Base-by-base conservation (phyloP, 768 basidiomycete species). In the Naganishia friedmannii region DNA sequence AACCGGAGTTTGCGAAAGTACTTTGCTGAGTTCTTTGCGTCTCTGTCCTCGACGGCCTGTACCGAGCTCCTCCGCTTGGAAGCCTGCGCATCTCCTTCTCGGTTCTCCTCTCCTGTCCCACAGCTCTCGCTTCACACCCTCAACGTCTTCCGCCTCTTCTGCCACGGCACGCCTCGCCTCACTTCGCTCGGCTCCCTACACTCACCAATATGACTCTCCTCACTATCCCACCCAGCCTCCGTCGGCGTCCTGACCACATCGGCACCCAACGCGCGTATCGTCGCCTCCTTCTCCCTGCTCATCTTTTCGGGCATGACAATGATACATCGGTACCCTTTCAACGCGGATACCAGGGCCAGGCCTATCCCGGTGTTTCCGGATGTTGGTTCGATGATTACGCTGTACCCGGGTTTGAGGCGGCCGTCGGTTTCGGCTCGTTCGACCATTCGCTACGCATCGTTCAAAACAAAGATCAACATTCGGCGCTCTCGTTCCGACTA, bases 251-350 rank as follows among this genome's bases (percentile, higher is more conserved):
- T 90, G 67, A 98, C 85, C 65, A 99, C 93, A 79, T 93, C 90
- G 2, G 96, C 96, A 3, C 96, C 95, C 12, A 97, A 85, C 0
- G 93, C 92, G 48, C 91, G 88, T 32, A 99, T 85, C 28, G 91
- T 86, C 0, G 91, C 91, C 82, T 93, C 93, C 81, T 99, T 99
- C 83, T 99, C 95, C 86, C 88, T 80, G 5, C 91, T 93, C 95
- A 97, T 98, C 84, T 97, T 97, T 79, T 92, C 88, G 45, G 94
- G 94, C 81, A 96, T 73, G 12, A 78, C 79, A 68, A 84, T 84
- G 70, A 84, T 83, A 74, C 82, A 83, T 53, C 79, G 42, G 55
- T 76, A 78, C 9, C 77, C 95, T 87, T 94, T 95, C 82, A 98
- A 87, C 15, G 94, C 93, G 74, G 92, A 91, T 0, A 91, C 88